These are phyloP conservation scores for Leccinum fuscescens DNA, from an alignment of 1,284 basidiomycete species.

Conservation along the genomic window DNA sequence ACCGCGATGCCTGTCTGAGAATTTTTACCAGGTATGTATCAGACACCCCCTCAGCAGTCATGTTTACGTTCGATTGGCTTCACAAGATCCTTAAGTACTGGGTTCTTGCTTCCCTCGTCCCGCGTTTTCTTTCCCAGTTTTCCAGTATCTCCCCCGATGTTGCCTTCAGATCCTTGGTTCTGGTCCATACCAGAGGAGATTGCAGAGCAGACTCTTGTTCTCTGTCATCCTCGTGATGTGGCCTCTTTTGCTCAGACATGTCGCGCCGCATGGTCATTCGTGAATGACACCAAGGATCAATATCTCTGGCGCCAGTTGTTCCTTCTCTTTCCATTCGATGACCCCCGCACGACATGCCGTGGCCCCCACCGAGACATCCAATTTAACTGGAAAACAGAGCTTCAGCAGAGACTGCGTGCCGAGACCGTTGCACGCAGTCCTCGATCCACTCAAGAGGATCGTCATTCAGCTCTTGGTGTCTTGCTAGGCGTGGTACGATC, in stretches of 20 bases:
- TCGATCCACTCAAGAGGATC: constrained; percentile 29
- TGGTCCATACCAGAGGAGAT: constrained; percentile 53
- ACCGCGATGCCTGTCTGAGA: not conserved
- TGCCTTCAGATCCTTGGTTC: constrained; percentile 12
- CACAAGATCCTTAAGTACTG: not conserved
- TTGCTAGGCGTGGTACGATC: constrained; percentile 44
- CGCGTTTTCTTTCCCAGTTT: not conserved
- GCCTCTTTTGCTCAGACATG: constrained; percentile 56
- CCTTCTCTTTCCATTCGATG: constrained; percentile 55
- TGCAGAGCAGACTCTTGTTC: constrained; percentile 51
- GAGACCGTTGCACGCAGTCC: constrained; percentile 33
- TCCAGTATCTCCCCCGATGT: constrained; percentile 5
- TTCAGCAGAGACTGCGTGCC: constrained; percentile 42
- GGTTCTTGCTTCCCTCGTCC: not conserved
- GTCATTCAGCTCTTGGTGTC: constrained; percentile 39
- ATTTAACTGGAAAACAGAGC: constrained; percentile 40
- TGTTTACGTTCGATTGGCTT: not conserved
- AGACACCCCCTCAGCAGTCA: not conserved
- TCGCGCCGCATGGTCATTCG: constrained; percentile 42
- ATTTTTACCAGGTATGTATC: not conserved
- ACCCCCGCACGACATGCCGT: constrained; percentile 42
- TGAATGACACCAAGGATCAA: constrained; percentile 50
- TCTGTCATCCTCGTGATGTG: constrained; percentile 54
- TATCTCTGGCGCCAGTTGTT: constrained; percentile 66
- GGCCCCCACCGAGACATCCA: constrained; percentile 11